phyloP scores from a whole-genome alignment of 1,139 yeast genomes.

The Geotrichum reessii region DNA sequence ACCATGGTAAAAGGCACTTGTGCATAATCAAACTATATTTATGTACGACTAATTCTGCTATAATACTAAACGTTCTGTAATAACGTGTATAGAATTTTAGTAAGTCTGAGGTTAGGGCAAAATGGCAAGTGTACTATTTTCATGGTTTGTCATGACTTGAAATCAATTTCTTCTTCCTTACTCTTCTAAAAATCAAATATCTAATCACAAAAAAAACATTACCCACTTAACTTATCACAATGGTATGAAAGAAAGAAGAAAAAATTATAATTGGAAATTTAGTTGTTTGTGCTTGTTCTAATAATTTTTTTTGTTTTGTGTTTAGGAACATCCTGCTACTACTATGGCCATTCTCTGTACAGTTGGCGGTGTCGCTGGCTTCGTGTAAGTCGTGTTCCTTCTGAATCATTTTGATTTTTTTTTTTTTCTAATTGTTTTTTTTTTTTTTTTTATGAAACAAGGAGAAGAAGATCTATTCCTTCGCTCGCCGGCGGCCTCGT shows the following conservation, averaged over 20 bases:
- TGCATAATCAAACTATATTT: too few species aligned
- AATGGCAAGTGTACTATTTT: too few species aligned
- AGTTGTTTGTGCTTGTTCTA: not conserved
- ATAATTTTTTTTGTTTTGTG: not conserved
- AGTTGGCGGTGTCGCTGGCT: constrained; percentile 71
- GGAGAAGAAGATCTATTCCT: constrained; percentile 69
- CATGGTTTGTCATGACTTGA: too few species aligned
- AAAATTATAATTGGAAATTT: not conserved
- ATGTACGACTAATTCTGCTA: too few species aligned
- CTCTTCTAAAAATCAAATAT: too few species aligned
- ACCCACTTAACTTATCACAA: not conserved
- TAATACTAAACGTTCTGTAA: too few species aligned
- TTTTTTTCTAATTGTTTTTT: not conserved
- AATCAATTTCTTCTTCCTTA: too few species aligned
- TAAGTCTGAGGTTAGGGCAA: too few species aligned
- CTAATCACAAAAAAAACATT: not conserved
- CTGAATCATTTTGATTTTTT: not conserved
- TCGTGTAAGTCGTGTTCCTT: constrained; percentile 37
- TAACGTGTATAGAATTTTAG: too few species aligned
- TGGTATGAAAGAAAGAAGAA: too few species aligned
- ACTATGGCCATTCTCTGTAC: constrained; percentile 71
- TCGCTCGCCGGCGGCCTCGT: constrained; percentile 75
- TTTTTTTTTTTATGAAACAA: constrained; percentile 17
- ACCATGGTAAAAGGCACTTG: too few species aligned
- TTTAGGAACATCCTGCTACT: constrained; percentile 70